Conservation (phyloP, 2,329 filamentous ascomycete genomes). For the Cladophialophora yegresii region DNA sequence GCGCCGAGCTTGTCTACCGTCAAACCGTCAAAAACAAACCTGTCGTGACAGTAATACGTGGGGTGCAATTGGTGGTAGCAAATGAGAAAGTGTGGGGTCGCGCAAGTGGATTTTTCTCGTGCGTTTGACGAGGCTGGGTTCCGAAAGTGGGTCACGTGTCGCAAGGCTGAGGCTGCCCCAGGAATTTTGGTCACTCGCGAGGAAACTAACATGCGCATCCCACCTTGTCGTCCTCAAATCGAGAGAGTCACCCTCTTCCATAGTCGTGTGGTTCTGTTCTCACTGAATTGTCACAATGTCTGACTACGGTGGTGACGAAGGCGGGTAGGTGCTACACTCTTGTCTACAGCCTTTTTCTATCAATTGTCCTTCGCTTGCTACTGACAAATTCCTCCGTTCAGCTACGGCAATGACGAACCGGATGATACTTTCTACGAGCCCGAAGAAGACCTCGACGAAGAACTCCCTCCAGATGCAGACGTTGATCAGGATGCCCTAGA, state of each 20-base stretch:
- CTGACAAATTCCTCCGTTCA: slow-evolving; percentile 25
- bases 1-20: slow-evolving; percentile 13
- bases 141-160: not conserved
- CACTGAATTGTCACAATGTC: slow-evolving; percentile 58
- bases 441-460: slow-evolving; percentile 58
- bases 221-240: not conserved
- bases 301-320: slow-evolving; percentile 67
- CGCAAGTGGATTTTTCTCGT: slow-evolving; percentile 2
- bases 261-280: not conserved
- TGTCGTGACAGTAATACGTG: slow-evolving; percentile 17
- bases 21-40: slow-evolving; percentile 9
- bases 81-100: slow-evolving; percentile 20
- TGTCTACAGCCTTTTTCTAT: slow-evolving; percentile 26
- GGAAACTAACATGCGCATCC: not conserved
- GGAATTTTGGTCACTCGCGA: not conserved
- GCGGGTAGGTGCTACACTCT: slow-evolving; percentile 57
- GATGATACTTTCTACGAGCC: slow-evolving; percentile 55
- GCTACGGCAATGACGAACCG: slow-evolving; percentile 34
- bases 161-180: not conserved
- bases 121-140: slow-evolving; percentile 6
- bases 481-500: slow-evolving; percentile 52
- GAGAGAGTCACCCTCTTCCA: not conserved
- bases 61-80: slow-evolving; percentile 8
- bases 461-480: slow-evolving; percentile 58
- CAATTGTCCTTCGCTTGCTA: slow-evolving; percentile 1